Base-by-base conservation (phyloP, 148 eudicot genomes). In the Persicaria tinctoria region DNA sequence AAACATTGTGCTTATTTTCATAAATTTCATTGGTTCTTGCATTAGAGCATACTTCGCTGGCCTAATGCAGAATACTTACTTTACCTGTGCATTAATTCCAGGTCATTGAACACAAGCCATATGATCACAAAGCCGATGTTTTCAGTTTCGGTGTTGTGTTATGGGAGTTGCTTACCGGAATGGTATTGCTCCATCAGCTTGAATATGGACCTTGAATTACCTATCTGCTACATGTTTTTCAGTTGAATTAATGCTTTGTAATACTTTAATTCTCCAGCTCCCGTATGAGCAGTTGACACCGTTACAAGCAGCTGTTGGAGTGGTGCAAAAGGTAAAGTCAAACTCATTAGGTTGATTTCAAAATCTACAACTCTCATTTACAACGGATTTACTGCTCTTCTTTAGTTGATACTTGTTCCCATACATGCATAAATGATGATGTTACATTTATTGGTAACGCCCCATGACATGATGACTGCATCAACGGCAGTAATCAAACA, bases 121-220 rank as follows among this genome's bases (percentile, higher is more conserved):
- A 93, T 76, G 97, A 93, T 85, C 98, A 93, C 85, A 93, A 93
- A 88, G 98, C 98, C 57, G 98, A 93, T 81, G 87, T 93, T 69
- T 93, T 91, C 68, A 93, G 98, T 80, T 93, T 91, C n/a, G 94
- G 87, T 41, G 75, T 90, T 72, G 91, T 93, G 20, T 55, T 93
- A 68, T 93, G 98, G 98, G 98, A 93, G 81, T 76, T 93, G 79
- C 81, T 93, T 53, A 86, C 98, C 0, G 98, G 98, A 76, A 93
- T 87, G 98, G 96, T 93, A 84, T 17, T 17, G 50, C 10, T 60
- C 41, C 71, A 38, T 44, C 27, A 56, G 27, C 62, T 17, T 56
- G 8, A 56, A 18, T 6, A 63, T 41, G 49, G 11, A 75, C 64
- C 10, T 45, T 54, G 20, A 20, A 60, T 55, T 44, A 14, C 47